Conservation (phyloP, 1,284 basidiomycete genomes). For the Ustilago esculenta region DNA sequence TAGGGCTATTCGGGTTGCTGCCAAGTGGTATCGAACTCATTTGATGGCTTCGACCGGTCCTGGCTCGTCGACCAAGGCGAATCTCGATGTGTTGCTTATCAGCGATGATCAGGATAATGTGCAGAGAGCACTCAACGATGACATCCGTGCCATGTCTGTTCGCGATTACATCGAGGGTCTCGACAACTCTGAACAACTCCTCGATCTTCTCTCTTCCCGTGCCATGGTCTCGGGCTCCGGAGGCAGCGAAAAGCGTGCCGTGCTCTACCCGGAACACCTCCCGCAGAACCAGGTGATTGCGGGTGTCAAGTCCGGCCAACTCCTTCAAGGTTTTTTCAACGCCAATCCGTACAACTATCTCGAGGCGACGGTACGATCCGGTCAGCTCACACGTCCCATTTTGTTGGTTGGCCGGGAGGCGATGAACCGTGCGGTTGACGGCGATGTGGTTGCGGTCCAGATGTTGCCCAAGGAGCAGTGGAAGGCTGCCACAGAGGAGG, state of each 20-base stretch:
- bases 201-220: constrained; percentile 61
- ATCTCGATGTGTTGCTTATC: constrained; percentile 61
- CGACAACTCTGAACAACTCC: constrained; percentile 53
- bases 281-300: constrained; percentile 78
- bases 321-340: constrained; percentile 93
- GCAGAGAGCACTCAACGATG: constrained; percentile 70
- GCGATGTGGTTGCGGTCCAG: constrained; percentile 91
- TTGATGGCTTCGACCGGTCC: constrained; percentile 42
- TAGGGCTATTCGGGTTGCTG: constrained; percentile 59
- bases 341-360: constrained; percentile 96
- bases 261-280: constrained; percentile 76
- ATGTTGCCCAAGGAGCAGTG: constrained; percentile 88
- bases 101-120: constrained; percentile 88
- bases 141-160: constrained; percentile 56
- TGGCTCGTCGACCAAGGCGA: constrained; percentile 35
- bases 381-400: constrained; percentile 79
- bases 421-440: constrained; percentile 95
- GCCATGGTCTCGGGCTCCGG: constrained; percentile 31
- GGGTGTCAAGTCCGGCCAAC: constrained; percentile 83
- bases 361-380: constrained; percentile 82
- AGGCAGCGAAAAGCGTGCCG: constrained; percentile 41
- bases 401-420: constrained; percentile 87
- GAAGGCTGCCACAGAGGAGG: constrained; percentile 91
- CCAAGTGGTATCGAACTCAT: constrained; percentile 61
- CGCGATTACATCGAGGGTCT: constrained; percentile 64